phyloP scores from a whole-genome alignment of 2,329 filamentous ascomycete species.

The Conoideocrella luteorostrata region DNA sequence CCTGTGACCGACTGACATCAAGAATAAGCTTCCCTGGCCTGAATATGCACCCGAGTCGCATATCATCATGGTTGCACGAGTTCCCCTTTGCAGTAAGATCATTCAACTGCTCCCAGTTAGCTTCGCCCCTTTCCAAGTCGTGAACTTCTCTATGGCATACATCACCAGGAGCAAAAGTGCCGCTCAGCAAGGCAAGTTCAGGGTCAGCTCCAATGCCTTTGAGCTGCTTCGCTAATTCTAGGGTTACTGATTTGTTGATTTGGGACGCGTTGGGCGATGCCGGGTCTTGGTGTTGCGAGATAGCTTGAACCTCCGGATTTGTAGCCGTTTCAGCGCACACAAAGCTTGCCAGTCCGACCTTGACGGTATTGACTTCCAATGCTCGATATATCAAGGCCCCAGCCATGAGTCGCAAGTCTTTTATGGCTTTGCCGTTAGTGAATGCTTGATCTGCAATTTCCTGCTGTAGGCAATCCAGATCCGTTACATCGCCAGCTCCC shows the following conservation, averaged over 20 bases:
- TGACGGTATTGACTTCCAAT: constrained; percentile 44
- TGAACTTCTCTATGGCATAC: constrained; percentile 25
- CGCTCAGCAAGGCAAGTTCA: constrained; percentile 51
- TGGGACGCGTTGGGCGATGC: constrained; percentile 49
- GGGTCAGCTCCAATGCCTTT: constrained; percentile 56
- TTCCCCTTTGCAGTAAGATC: constrained; percentile 15
- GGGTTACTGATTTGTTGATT: constrained; percentile 54
- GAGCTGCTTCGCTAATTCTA: constrained; percentile 54
- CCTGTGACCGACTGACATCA: constrained; percentile 46
- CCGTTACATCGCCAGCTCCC: constrained; percentile 33
- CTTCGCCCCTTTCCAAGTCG: not conserved
- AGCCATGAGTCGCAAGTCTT: constrained; percentile 47
- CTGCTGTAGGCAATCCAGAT: constrained; percentile 40
- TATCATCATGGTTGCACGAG: constrained; percentile 41
- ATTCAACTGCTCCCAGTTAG: not conserved
- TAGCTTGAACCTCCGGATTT: constrained; percentile 59
- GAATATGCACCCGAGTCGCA: constrained; percentile 49
- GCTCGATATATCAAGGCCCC: constrained; percentile 48
- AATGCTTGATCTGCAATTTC: constrained; percentile 52
- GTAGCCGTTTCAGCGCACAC: constrained; percentile 50
- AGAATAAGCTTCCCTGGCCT: constrained; percentile 44
- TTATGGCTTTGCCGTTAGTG: constrained; percentile 49
- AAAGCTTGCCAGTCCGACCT: constrained; percentile 30
- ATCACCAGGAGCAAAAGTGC: constrained; percentile 57
- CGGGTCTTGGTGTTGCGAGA: constrained; percentile 62